Evolutionary conservation across 257 asterid genomes (phyloP).

Genomic region (Gentiana dahurica): DNA sequence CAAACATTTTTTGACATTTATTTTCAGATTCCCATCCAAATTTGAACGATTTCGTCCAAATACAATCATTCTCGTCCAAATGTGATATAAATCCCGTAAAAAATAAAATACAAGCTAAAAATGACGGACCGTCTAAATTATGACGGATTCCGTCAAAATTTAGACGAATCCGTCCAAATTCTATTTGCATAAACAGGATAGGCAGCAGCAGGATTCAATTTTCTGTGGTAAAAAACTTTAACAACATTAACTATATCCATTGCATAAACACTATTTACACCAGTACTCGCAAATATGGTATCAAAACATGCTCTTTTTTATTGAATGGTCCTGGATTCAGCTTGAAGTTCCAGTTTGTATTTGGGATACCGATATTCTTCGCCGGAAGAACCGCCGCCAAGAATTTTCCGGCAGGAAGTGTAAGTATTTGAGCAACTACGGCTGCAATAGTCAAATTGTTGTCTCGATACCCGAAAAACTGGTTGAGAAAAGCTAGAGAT

Average conservation of each 20-base stretch:
- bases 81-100: too few species aligned
- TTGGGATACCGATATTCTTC: conserved; percentile 23
- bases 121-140: too few species aligned
- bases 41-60: too few species aligned
- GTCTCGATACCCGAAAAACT: conserved; percentile 47
- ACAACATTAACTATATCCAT: conserved; percentile 33
- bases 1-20: too few species aligned
- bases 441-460: conserved; percentile 22
- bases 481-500: conserved; percentile 36
- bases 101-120: too few species aligned
- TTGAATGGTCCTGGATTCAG: conserved; percentile 62
- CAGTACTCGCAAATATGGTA: conserved; percentile 52
- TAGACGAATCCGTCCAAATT: too few species aligned
- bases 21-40: too few species aligned
- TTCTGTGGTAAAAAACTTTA: conserved; percentile 45
- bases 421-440: conserved; percentile 40
- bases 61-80: too few species aligned
- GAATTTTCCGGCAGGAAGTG: conserved; percentile 44
- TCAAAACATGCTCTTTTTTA: conserved; percentile 59
- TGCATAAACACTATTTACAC: conserved; percentile 45
- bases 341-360: conserved; percentile 29
- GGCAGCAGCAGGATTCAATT: conserved; percentile 31
- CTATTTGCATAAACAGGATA: conserved; percentile 34
- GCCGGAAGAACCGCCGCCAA: conserved; percentile 43
- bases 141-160: too few species aligned